Evolutionary conservation across 2,329 filamentous ascomycete species (phyloP).

Genomic region (Sclerotinia glacialis): DNA sequence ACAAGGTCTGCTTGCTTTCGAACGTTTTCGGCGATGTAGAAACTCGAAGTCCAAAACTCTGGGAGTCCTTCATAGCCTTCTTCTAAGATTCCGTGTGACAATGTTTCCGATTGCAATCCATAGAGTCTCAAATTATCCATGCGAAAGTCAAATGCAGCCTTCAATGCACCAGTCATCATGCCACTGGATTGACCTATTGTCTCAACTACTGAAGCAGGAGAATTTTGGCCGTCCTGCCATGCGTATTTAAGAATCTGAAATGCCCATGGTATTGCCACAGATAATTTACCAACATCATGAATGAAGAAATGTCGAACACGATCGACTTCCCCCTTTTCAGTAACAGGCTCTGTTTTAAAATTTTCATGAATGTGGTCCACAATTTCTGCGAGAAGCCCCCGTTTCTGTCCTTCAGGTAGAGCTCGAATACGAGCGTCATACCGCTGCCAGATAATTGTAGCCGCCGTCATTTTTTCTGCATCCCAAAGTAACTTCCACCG

Average conservation of each 20-base stretch:
- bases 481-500: slow-evolving; percentile 83
- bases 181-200: slow-evolving; percentile 65
- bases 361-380: slow-evolving; percentile 74
- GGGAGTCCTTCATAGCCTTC: slow-evolving; percentile 66
- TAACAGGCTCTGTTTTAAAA: slow-evolving; percentile 66
- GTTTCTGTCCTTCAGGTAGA: slow-evolving; percentile 59
- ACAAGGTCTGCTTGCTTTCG: slow-evolving; percentile 59
- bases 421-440: slow-evolving; percentile 68
- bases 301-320: slow-evolving; percentile 84
- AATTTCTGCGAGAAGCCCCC: slow-evolving; percentile 70
- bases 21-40: slow-evolving; percentile 58
- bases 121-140: slow-evolving; percentile 66
- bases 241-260: slow-evolving; percentile 72
- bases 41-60: slow-evolving; percentile 81
- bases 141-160: slow-evolving; percentile 68
- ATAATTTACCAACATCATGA: slow-evolving; percentile 68
- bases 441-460: slow-evolving; percentile 73
- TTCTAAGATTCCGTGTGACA: slow-evolving; percentile 63
- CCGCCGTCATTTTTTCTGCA: slow-evolving; percentile 85
- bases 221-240: slow-evolving; percentile 59
- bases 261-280: slow-evolving; percentile 75
- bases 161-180: slow-evolving; percentile 63
- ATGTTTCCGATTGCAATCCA: slow-evolving; percentile 64
- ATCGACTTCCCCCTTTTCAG: slow-evolving; percentile 69
- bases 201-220: slow-evolving; percentile 46